Evolutionary conservation across 352 stramenopile species (phyloP).

Genomic region (Pythium phragmiticola): DNA sequence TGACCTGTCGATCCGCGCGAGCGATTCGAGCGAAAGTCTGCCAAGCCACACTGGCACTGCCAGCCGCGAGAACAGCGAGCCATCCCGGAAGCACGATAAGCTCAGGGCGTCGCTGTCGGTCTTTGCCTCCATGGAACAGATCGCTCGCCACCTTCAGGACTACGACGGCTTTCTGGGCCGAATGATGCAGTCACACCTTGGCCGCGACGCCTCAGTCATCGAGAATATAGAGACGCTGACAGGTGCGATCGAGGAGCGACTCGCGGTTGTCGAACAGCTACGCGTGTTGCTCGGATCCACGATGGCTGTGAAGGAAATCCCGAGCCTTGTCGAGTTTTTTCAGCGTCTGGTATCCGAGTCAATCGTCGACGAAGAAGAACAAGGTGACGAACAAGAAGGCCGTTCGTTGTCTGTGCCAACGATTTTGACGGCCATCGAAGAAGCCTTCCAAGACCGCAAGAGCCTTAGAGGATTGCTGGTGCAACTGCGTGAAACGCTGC

Average conservation of each 20-base stretch:
- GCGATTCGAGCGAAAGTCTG: constrained; percentile 26
- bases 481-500: constrained; percentile 27
- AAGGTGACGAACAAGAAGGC: not conserved
- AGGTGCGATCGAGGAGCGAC: constrained; percentile 35
- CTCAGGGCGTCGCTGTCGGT: constrained; percentile 35
- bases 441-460: constrained; percentile 7
- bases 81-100: constrained; percentile 11
- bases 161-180: constrained; percentile 55
- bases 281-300: constrained; percentile 33
- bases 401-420: not conserved
- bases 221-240: constrained; percentile 37
- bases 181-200: constrained; percentile 9
- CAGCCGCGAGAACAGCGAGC: constrained; percentile 4
- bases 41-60: not conserved
- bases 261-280: constrained; percentile 32
- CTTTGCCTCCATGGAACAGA: constrained; percentile 48
- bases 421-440: not conserved
- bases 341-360: constrained; percentile 21
- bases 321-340: constrained; percentile 26
- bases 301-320: constrained; percentile 36
- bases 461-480: not conserved
- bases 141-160: constrained; percentile 58
- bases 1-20: constrained; percentile 11
- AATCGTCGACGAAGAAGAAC: not conserved
- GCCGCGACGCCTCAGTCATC: not conserved